Evolutionary conservation across 345 rosid species (phyloP), one percentile per base, ranked within the genome.

Genomic region (Lepidium aucheri): DNA sequence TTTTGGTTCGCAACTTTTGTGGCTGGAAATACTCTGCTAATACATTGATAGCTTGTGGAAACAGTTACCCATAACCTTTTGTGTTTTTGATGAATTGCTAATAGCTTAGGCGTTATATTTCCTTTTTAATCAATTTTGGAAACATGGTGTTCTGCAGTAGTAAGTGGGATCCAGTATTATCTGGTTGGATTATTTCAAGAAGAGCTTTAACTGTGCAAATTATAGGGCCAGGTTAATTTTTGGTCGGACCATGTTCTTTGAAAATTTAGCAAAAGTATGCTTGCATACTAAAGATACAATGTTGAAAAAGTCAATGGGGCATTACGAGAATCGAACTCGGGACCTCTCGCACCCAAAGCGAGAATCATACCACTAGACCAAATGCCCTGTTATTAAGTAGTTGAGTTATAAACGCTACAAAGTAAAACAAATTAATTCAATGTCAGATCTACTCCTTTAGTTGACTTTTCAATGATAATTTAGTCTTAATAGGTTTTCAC

Each of bases 281-380:
- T 26, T 26, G 30, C 30, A 0, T 5, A 2, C 30, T 26, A 26
- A 26, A 26, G 5, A 26, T 26, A 26, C 30, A 26, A 0, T 26
- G 30, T 26, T 26, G 6, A 16, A 43, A 30, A 60, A 10, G 40
- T 16, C 41, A n/a, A 18, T 55, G 86, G 87, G 91, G 85, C 84
- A 76, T 82, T 85, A 84, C 77, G 82, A 82, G 87, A 89, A 87
- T 81, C 72, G 64, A 82, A 84, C 88, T 89, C 83, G 73, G 85
- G 93, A 89, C 86, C 85, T 87, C 87, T 92, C 82, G 81, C 90
- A 82, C 90, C 92, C 87, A 78, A 86, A 92, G 89, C 88, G 74
- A 91, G 94, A 88, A 88, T 86, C 91, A 82, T 85, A 81, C 89
- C 87, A 88, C 88, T 86, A 86, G 86, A 86, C 88, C 86, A 84